phyloP scores from a whole-genome alignment of 1,284 basidiomycete genomes.

The Naganishia sp. region DNA sequence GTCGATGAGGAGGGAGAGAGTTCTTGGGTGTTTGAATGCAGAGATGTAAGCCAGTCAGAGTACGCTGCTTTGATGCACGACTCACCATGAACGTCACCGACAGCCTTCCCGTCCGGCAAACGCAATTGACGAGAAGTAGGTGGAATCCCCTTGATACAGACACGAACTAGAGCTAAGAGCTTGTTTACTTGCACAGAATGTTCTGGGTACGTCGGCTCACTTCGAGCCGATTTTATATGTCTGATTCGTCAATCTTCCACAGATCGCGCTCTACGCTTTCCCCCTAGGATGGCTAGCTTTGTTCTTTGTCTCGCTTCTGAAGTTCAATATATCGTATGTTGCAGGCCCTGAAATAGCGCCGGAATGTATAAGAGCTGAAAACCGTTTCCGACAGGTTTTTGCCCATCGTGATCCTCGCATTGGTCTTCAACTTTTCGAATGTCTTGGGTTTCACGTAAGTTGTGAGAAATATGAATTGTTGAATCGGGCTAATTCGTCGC shows the following conservation, averaged over 20 bases:
- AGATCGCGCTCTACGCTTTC: conserved; percentile 88
- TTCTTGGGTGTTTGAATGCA: conserved; percentile 92
- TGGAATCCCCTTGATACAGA: conserved; percentile 3
- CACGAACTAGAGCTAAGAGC: not conserved
- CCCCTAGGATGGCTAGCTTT: conserved; percentile 82
- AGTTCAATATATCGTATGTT: conserved; percentile 74
- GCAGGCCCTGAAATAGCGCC: not conserved
- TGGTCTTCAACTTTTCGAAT: conserved; percentile 90
- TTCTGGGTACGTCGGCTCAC: conserved; percentile 68
- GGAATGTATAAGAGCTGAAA: not conserved
- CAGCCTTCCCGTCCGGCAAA: conserved; percentile 88
- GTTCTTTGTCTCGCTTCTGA: conserved; percentile 81
- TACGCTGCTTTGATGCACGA: not conserved
- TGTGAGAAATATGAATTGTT: not conserved
- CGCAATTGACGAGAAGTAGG: conserved; percentile 81
- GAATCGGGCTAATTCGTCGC: conserved; percentile 2
- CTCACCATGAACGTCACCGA: not conserved
- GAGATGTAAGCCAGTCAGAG: conserved; percentile 65
- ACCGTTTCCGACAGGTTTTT: conserved; percentile 62
- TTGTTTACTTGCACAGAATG: conserved; percentile 63
- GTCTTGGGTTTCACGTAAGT: conserved; percentile 87
- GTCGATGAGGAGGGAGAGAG: conserved; percentile 94
- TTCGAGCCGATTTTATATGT: not conserved
- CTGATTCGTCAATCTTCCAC: conserved; percentile 22
- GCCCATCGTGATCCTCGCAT: conserved; percentile 80